Conservation (phyloP, 2,329 filamentous ascomycete species). For the Cladosporium colombiae region DNA sequence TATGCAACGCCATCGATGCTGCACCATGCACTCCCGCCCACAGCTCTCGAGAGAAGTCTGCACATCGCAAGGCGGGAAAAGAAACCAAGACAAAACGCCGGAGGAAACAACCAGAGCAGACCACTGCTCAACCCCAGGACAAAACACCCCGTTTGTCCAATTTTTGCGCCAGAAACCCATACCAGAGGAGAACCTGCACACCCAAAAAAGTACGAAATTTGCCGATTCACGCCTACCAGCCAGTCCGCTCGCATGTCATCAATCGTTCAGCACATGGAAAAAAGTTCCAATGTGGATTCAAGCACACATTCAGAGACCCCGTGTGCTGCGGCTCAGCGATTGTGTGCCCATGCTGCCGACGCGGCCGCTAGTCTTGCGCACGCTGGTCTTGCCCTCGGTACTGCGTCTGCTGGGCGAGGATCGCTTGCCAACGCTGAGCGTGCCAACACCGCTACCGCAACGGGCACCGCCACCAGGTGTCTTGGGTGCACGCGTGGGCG, state of each 20-base stretch:
- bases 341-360: slow-evolving; percentile 47
- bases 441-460: slow-evolving; percentile 45
- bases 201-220: slow-evolving; percentile 10
- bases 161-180: not conserved
- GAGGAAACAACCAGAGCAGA: slow-evolving; percentile 1
- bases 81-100: not conserved
- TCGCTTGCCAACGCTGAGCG: slow-evolving; percentile 49
- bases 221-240: slow-evolving; percentile 1
- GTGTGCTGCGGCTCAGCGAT: slow-evolving; percentile 8
- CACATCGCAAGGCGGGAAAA: slow-evolving; percentile 9
- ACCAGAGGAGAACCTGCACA: not conserved
- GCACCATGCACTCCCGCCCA: not conserved
- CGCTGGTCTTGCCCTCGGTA: slow-evolving; percentile 50
- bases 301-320: slow-evolving; percentile 5
- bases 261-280: slow-evolving; percentile 6
- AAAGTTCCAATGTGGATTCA: not conserved
- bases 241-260: slow-evolving; percentile 6
- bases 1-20: slow-evolving; percentile 5
- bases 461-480: slow-evolving; percentile 44
- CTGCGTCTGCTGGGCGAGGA: slow-evolving; percentile 48
- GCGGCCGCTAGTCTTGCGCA: slow-evolving; percentile 54
- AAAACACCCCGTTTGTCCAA: slow-evolving; percentile 1
- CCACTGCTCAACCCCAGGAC: not conserved
- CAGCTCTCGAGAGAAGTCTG: slow-evolving; percentile 5
- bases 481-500: slow-evolving; percentile 40